Conservation (phyloP, 1,284 basidiomycete genomes). For the Apiotrichum montevideense region DNA sequence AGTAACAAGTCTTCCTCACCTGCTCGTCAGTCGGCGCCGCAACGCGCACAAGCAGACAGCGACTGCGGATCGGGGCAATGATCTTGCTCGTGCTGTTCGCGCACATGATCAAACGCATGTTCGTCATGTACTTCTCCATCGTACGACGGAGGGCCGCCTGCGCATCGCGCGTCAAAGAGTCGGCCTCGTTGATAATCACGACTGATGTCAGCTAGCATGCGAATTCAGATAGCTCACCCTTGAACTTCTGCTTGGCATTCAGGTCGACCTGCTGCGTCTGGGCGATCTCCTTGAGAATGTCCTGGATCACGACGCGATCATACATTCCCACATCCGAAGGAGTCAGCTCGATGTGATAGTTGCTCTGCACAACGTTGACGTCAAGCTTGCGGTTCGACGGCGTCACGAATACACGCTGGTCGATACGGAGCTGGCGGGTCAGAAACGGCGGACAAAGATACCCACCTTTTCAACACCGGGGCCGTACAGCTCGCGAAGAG, state of each 20-base stretch:
- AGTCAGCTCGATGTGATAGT: slow-evolving; percentile 96
- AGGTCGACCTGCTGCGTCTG: slow-evolving; percentile 98
- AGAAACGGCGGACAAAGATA: not conserved
- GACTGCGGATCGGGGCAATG: slow-evolving; percentile 93
- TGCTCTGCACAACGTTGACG: slow-evolving; percentile 93
- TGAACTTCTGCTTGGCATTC: slow-evolving; percentile 91
- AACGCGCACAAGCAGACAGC: slow-evolving; percentile 88
- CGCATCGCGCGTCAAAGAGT: slow-evolving; percentile 87
- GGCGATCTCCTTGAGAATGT: slow-evolving; percentile 95
- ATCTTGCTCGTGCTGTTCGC: slow-evolving; percentile 96
- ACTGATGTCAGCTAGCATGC: slow-evolving; percentile 48
- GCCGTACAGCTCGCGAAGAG: slow-evolving; percentile 83
- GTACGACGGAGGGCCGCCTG: slow-evolving; percentile 94
- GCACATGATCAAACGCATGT: slow-evolving; percentile 93
- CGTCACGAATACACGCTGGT: slow-evolving; percentile 92
- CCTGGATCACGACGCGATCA: slow-evolving; percentile 92
- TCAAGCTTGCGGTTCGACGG: slow-evolving; percentile 93
- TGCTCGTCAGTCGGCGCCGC: slow-evolving; percentile 76
- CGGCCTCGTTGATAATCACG: slow-evolving; percentile 98
- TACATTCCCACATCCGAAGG: slow-evolving; percentile 98
- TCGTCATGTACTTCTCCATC: slow-evolving; percentile 99
- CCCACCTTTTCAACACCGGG: slow-evolving; percentile 83
- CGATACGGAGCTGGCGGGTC: slow-evolving; percentile 77
- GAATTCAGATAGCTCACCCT: slow-evolving; percentile 56
- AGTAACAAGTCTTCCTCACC: slow-evolving; percentile 48